phyloP scores from a whole-genome alignment of 805 yeast species.

The Teunomyces atbi region DNA sequence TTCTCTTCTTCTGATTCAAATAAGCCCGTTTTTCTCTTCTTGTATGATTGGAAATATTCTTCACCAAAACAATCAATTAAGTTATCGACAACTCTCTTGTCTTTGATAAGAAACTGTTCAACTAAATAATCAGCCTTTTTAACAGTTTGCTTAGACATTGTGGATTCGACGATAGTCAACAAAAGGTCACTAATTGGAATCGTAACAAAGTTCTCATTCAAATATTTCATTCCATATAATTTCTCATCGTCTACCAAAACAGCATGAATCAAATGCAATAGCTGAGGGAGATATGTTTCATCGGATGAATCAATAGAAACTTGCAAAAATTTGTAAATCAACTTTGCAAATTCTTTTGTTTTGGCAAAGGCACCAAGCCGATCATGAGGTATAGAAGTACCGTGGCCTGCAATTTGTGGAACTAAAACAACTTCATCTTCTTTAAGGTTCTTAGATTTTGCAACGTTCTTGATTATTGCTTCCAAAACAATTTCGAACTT shows the following conservation, averaged over 20 bases:
- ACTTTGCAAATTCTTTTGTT: slow-evolving; percentile 51
- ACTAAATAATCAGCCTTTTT: slow-evolving; percentile 59
- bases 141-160: slow-evolving; percentile 47
- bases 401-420: slow-evolving; percentile 42
- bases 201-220: slow-evolving; percentile 46
- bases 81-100: slow-evolving; percentile 48
- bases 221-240: slow-evolving; percentile 35
- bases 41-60: slow-evolving; percentile 48
- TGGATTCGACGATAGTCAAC: slow-evolving; percentile 49
- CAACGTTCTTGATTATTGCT: slow-evolving; percentile 43
- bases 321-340: slow-evolving; percentile 57
- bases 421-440: slow-evolving; percentile 45
- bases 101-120: slow-evolving; percentile 49
- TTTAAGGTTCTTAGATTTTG: slow-evolving; percentile 35
- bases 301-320: slow-evolving; percentile 49
- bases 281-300: slow-evolving; percentile 54
- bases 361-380: slow-evolving; percentile 51
- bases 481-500: slow-evolving; percentile 54
- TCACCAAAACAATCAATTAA: slow-evolving; percentile 59
- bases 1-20: slow-evolving; percentile 57
- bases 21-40: slow-evolving; percentile 38
- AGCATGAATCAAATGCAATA: slow-evolving; percentile 72
- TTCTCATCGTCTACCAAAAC: slow-evolving; percentile 51
- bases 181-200: slow-evolving; percentile 58
- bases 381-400: slow-evolving; percentile 30